Base-by-base conservation (phyloP, 129 eudicot species). In the Flaveria linearis region DNA sequence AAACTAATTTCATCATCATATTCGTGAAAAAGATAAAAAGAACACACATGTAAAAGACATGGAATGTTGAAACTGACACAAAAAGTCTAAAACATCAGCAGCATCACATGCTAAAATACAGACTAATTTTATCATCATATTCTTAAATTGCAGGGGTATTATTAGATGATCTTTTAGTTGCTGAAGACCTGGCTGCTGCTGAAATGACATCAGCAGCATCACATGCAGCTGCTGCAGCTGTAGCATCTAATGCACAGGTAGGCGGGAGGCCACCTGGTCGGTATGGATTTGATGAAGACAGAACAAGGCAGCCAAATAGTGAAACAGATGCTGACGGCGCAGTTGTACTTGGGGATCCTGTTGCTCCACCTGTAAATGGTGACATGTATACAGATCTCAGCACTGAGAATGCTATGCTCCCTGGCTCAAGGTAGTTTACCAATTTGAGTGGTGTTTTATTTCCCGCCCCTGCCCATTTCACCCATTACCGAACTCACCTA, bases 121-220 rank as follows among this genome's bases (percentile, higher is more conserved):
- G 22, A 20, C 22, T 20, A 20, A 20, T 20, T 20, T 20, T 0
- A 20, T 20, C 22, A 20, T 20, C 22, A 20, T 20, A 20, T 20
- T 20, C 22, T 36, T 68, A 22, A 8, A 7, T 22, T 71, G 33
- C 64, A 95, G 99, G 99, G 49, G 99, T 91, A 70, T 86, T 95
- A 79, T 88, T 95, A 30, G 99, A 91, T 84, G 99, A 95, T 83
- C 85, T 95, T 72, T 94, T 95, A 68, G 97, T 89, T 52, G 99
- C 99, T 69, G 99, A 95, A 89, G 99, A 95, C 78, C 86, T 91
- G 66, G 97, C 99, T 71, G 97, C 99, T 75, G 96, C 97, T 75
- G 99, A 95, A 81, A 91, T 92, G 64, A 94, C 97, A 52, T 73
- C 80, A 69, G 96, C 99, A 73, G 98, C 98, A 63, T 93, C 98